Evolutionary conservation across 2,329 filamentous ascomycete genomes (phyloP).

Genomic region (Penicillium sp.): DNA sequence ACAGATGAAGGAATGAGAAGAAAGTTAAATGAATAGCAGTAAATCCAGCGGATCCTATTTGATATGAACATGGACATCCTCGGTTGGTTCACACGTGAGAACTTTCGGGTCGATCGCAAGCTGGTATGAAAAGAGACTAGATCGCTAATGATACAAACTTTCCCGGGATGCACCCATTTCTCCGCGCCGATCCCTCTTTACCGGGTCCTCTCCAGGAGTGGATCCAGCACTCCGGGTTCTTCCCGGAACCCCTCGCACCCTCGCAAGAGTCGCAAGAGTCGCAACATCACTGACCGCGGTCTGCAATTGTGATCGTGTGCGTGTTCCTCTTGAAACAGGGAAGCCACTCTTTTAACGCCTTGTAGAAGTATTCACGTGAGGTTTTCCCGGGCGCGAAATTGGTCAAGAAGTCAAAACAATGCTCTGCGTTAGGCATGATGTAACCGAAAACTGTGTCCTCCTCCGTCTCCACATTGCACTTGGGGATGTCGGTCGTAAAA

Average conservation of each 20-base stretch:
- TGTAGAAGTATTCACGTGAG: conserved; percentile 40
- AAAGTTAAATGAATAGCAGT: background rate
- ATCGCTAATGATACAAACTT: background rate
- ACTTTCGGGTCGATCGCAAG: conserved; percentile 15
- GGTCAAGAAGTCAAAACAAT: conserved; percentile 51
- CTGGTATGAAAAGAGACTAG: conserved; percentile 9
- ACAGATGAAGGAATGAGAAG: background rate
- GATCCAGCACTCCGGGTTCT: background rate
- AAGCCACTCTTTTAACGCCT: conserved; percentile 50
- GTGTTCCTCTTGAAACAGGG: conserved; percentile 35
- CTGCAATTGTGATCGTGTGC: background rate
- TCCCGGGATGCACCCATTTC: background rate
- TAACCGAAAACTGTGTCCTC: conserved; percentile 50
- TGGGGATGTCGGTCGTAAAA: conserved; percentile 44
- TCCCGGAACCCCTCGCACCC: no score
- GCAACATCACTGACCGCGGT: background rate
- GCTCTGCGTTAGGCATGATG: conserved; percentile 47
- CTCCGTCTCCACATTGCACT: conserved; percentile 42
- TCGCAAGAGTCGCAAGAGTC: background rate
- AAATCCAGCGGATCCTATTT: conserved; percentile 2
- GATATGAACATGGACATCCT: conserved; percentile 5
- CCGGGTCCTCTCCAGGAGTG: background rate
- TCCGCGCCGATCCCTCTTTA: background rate
- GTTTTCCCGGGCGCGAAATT: conserved; percentile 32
- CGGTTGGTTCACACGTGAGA: conserved; percentile 14